Base-by-base conservation (phyloP, 2,329 filamentous ascomycete species). In the Arthrobotrys sphaeroides region DNA sequence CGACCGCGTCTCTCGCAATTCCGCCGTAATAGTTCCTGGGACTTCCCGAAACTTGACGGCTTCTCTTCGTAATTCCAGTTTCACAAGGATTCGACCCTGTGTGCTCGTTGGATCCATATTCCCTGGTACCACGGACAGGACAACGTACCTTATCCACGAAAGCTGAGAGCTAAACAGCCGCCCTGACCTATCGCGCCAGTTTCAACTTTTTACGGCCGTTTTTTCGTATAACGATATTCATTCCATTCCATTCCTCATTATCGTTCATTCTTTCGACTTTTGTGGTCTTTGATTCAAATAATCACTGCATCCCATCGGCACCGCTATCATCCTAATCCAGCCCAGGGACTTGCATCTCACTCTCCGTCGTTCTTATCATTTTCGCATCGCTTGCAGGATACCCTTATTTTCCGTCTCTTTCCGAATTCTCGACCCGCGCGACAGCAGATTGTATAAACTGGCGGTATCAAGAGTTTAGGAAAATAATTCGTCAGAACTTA, bases 301-400 rank as follows among this genome's bases (percentile, higher is more conserved):
- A 45, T 57, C 18, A 16, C 18, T 67, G 42, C 36, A 36, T 22
- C 38, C 38, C 22, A 24, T 45, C 26, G n/a, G 20, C 16, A n/a
- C 5, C n/a, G 16, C 22, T 36, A 20, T 18, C 18, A 9, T 42
- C 28, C 40, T 66, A 53, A 43, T 60, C 38, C 26, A 18, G 16
- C 57, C 47, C 28, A 22, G 59, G 51, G 59, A 55, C 16, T 43
- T 57, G 33, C 31, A 20, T 20, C 13, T 43, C 43, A 26, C 42
- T 42, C 36, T 16, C 40, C 53, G 55, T 66, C 62, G 49, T 62
- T 68, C 38, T 53, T 45, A 20, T 60, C 38, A 12, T 60, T 67
- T 75, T 75, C 72, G 72, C 72, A 75, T 75, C 57, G 57, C 60
- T 75, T 60, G 59, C 72, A 75, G 47, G 72, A 75, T 75, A 75